phyloP scores from a whole-genome alignment of 257 asterid species.

The Jaltomata sinuosa region DNA sequence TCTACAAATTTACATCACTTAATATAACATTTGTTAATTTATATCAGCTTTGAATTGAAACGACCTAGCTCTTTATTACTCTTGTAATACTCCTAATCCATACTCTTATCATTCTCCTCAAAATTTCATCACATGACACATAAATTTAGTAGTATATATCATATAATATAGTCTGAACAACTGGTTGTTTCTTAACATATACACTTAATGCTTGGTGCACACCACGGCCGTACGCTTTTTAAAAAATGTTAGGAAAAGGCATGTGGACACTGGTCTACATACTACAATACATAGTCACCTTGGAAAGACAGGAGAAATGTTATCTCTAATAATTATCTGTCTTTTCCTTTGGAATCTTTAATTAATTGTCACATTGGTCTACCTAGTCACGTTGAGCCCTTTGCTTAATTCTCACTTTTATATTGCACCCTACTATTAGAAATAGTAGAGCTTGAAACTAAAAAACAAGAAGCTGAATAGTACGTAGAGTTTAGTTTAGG shows the following conservation, averaged over 20 bases:
- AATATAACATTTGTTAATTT: neutral
- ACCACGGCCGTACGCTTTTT: neutral
- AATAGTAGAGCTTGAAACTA: neutral
- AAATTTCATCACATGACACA: neutral
- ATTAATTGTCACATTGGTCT: neutral
- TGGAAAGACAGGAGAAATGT: conserved; percentile 15
- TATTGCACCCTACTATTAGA: neutral
- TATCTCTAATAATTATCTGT: conserved; percentile 6
- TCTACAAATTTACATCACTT: neutral
- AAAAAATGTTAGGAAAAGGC: conserved; percentile 5
- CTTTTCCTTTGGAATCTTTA: conserved; percentile 8
- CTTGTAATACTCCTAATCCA: neutral
- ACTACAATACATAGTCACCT: neutral
- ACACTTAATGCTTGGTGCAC: neutral
- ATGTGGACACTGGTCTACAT: conserved; percentile 12
- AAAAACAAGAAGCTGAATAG: neutral
- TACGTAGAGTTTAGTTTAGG: neutral
- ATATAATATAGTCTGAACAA: neutral
- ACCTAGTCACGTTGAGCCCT: neutral
- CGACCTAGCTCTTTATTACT: neutral
- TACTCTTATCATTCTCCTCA: neutral
- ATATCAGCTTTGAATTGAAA: no score
- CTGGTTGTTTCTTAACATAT: neutral
- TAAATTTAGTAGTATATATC: neutral
- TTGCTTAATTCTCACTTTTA: neutral